Percentiles rank a stretch among this genome's conserved stretches.
Conservation (phyloP, 257 asterid genomes). For the Salvia rosmarinus region DNA sequence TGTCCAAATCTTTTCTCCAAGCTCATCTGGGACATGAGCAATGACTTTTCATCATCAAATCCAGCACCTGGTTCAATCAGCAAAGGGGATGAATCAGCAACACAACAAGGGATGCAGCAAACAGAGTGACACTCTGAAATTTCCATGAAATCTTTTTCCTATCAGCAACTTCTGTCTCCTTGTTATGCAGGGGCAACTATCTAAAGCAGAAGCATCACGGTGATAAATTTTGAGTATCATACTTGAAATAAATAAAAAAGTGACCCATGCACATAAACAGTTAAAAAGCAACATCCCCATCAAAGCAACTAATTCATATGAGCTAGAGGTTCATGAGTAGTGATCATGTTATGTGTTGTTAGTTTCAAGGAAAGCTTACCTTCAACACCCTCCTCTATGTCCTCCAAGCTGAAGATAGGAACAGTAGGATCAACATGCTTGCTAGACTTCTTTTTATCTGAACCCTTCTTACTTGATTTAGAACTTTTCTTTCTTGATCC, state of each 20-base stretch:
- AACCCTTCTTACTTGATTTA: constrained; percentile 73
- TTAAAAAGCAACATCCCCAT: constrained; percentile 7
- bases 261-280: constrained; percentile 5
- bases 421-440: constrained; percentile 91
- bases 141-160: not conserved
- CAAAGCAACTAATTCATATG: not conserved
- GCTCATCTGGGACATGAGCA: constrained; percentile 93
- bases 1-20: constrained; percentile 97
- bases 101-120: constrained; percentile 21
- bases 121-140: constrained; percentile 12
- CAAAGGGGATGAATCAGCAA: constrained; percentile 29
- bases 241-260: not conserved
- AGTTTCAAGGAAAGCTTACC: constrained; percentile 52
- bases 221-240: not conserved
- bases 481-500: constrained; percentile 78
- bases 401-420: constrained; percentile 93
- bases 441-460: constrained; percentile 92
- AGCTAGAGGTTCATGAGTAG: constrained; percentile 22
- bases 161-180: constrained; percentile 10
- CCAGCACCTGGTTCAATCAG: constrained; percentile 70
- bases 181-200: not conserved
- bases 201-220: constrained; percentile 7
- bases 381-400: constrained; percentile 98
- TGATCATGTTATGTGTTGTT: constrained; percentile 3
- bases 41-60: constrained; percentile 90